Conservation (phyloP, 2,329 filamentous ascomycete genomes). For the Phyllosticta citribraziliensis region DNA sequence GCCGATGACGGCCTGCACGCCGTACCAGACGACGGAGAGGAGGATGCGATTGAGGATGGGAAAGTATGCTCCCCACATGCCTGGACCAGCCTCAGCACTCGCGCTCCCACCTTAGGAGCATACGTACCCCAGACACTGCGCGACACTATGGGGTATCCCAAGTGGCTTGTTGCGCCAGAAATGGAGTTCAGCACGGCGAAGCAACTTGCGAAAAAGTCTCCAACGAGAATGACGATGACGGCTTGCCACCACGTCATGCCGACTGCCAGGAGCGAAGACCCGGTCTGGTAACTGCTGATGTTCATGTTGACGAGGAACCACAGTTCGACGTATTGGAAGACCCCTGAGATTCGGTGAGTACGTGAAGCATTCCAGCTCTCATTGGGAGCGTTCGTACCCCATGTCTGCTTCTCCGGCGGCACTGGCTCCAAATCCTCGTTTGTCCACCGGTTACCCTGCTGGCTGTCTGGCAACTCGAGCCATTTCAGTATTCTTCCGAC, state of each 20-base stretch:
- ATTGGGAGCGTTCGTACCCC: neutral
- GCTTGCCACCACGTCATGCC: slow-evolving; percentile 35
- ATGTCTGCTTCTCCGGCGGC: neutral
- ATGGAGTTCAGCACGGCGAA: slow-evolving; percentile 29
- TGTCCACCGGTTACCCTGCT: neutral
- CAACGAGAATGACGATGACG: slow-evolving; percentile 28
- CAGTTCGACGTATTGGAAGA: neutral
- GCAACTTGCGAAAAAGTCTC: slow-evolving; percentile 27
- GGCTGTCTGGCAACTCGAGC: neutral
- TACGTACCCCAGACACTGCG: slow-evolving; percentile 32
- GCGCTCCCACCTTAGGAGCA: neutral
- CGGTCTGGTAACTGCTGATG: slow-evolving; percentile 32
- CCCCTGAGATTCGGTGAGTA: neutral
- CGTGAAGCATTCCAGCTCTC: slow-evolving; percentile 12
- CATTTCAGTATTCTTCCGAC: neutral
- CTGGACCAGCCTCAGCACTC: neutral
- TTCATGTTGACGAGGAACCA: slow-evolving; percentile 37
- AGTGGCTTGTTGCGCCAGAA: slow-evolving; percentile 25
- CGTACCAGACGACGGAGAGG: slow-evolving; percentile 29
- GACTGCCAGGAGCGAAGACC: slow-evolving; percentile 27
- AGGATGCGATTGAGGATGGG: slow-evolving; percentile 32
- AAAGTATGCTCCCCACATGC: slow-evolving; percentile 31
- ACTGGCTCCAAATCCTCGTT: neutral
- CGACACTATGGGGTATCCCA: slow-evolving; percentile 32
- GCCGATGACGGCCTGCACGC: slow-evolving; percentile 22